phyloP scores from a whole-genome alignment of 495 filamentous ascomycete genomes.

The Glonium stellatum region DNA sequence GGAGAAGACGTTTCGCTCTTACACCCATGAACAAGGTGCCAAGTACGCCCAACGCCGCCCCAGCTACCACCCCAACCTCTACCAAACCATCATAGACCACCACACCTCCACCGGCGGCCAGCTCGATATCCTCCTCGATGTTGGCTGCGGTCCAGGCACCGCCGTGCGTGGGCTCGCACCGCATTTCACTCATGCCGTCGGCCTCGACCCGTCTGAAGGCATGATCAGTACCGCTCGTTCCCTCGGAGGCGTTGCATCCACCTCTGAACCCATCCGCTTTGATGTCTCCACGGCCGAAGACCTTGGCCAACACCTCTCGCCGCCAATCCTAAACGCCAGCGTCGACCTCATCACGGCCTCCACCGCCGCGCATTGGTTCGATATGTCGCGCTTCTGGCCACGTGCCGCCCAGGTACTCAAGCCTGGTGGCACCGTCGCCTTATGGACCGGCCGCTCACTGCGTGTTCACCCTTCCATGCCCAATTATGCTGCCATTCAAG shows the following conservation, averaged over 20 bases:
- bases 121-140: conserved; percentile 44
- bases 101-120: conserved; percentile 46
- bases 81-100: conserved; percentile 43
- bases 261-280: conserved; percentile 38
- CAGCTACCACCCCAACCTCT: conserved; percentile 40
- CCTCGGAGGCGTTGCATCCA: conserved; percentile 33
- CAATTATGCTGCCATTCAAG: conserved; percentile 32
- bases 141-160: conserved; percentile 52
- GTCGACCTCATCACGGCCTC: conserved; percentile 50
- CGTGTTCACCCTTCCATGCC: conserved; percentile 30
- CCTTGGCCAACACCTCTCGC: conserved; percentile 21
- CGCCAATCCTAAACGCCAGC: conserved; percentile 22
- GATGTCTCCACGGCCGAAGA: conserved; percentile 44
- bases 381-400: conserved; percentile 54
- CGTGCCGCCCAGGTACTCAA: conserved; percentile 50
- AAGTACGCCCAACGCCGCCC: conserved; percentile 41
- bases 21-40: conserved; percentile 39
- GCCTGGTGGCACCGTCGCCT: conserved; percentile 49
- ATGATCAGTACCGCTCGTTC: conserved; percentile 48
- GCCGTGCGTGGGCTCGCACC: conserved; percentile 37
- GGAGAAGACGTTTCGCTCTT: conserved; percentile 43
- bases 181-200: conserved; percentile 44
- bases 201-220: conserved; percentile 45
- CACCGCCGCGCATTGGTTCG: conserved; percentile 55
- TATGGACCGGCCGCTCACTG: conserved; percentile 40